phyloP scores from a whole-genome alignment of 2,329 filamentous ascomycete species.

The Paecilomyces sp. region DNA sequence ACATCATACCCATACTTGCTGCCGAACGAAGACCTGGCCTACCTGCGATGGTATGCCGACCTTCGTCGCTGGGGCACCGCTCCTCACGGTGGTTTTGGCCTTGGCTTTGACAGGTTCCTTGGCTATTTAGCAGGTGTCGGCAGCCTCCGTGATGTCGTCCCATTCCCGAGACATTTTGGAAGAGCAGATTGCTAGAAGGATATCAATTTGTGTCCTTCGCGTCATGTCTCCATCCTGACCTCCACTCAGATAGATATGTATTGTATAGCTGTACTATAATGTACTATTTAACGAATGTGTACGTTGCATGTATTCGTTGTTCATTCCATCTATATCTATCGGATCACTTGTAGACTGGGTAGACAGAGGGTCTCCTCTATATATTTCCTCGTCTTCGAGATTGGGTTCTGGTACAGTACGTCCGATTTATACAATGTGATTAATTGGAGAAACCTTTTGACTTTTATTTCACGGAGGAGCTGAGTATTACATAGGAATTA shows the following conservation, averaged over 20 bases:
- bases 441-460: no score
- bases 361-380: no score
- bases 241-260: not conserved
- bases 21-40: constrained; percentile 36
- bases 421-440: no score
- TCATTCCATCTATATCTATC: not conserved
- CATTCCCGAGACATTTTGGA: constrained; percentile 67
- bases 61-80: constrained; percentile 85
- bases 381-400: no score
- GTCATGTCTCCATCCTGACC: not conserved
- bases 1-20: constrained; percentile 28
- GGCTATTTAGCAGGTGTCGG: constrained; percentile 75
- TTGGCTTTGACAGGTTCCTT: constrained; percentile 82
- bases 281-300: not conserved
- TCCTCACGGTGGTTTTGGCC: constrained; percentile 82
- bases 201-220: not conserved
- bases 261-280: not conserved
- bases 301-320: not conserved
- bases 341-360: no score
- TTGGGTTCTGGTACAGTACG: no score
- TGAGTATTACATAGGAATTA: no score
- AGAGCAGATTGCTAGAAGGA: constrained; percentile 42
- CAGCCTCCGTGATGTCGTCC: constrained; percentile 77
- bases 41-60: constrained; percentile 79
- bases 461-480: no score